Percentiles rank a stretch among this genome's conserved stretches.
Evolutionary conservation across 106 monocot species (phyloP).

Genomic region (Ottelia alismoides): DNA sequence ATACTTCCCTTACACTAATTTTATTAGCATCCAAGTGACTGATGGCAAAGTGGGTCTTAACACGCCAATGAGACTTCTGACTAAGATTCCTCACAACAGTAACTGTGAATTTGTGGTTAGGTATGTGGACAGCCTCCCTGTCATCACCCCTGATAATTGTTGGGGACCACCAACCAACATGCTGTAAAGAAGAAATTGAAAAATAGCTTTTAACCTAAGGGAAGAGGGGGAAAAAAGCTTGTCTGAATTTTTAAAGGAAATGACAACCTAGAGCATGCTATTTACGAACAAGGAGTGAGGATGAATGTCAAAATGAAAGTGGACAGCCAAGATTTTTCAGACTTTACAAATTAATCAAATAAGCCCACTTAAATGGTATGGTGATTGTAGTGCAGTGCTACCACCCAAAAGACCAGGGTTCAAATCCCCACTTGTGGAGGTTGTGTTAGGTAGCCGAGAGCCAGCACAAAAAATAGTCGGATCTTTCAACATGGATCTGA

Average conservation of each 20-base stretch:
- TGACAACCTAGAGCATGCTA: not conserved
- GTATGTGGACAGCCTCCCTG: conserved; percentile 95
- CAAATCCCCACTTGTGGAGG: too few relatives aligned
- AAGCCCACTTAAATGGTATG: not conserved
- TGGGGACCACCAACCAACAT: conserved; percentile 99
- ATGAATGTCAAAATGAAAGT: not conserved
- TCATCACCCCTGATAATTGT: conserved; percentile 96
- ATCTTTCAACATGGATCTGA: too few relatives aligned
- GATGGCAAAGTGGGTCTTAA: conserved; percentile 96
- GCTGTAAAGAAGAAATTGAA: conserved; percentile 12
- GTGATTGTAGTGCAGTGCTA: too few relatives aligned
- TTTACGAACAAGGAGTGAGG: not conserved
- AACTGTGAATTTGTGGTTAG: conserved; percentile 95
- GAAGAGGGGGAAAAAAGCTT: not conserved
- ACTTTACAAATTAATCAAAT: not conserved
- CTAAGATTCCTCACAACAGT: conserved; percentile 89
- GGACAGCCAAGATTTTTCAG: not conserved
- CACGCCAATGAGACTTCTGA: conserved; percentile 96
- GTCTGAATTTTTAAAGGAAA: not conserved
- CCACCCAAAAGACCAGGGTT: too few relatives aligned
- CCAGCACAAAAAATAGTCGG: too few relatives aligned
- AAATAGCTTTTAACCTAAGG: not conserved
- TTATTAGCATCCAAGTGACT: conserved; percentile 95
- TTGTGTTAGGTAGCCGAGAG: too few relatives aligned
- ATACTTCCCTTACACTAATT: conserved; percentile 48